Evolutionary conservation across 2,329 filamentous ascomycete genomes (phyloP), one percentile per base, ranked within the genome.

Genomic region (Ramularia collo-cygni): DNA sequence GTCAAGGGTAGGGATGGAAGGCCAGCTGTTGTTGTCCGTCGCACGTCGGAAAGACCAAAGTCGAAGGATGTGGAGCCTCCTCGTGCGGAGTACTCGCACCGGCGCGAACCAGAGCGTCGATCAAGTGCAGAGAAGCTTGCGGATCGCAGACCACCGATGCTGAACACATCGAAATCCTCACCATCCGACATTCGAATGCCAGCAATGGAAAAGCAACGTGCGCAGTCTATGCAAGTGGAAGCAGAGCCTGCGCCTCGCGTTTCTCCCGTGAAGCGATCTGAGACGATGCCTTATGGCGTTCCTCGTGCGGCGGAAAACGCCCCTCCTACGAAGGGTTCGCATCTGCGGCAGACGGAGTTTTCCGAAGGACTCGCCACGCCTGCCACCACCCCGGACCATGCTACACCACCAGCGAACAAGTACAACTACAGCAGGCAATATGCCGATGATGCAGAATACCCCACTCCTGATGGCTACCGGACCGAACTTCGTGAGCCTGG

Each of bases 241-340:
- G 43, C 14, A 19, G 42, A 48, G 9, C 19, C 55, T 15, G 43
- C 51, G 17, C 59, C 59, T 6, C 53, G 54, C 12, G 58, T 60
- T 35, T 60, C 59, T 38, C 58, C 58, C 3, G 55, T 69, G 31
- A 60, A 54, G 35, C 66, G 68, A 42, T 58, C 66, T 18, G 60
- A 69, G 35, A 70, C 65, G 1, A 68, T 67, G 67, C 67, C 59
- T 10, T 42, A 45, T 21, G 21, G 24, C 37, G 37, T 27, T 13
- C 16, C 40, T 14, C 39, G 42, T 8, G 41, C 46, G 8, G 24
- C 34, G 8, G 51, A 52, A 17, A 46, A 43, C 13, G 32, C 43
- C 17, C 34, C 42, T 16, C 48, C 50, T 2, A 37, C 38, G 18
- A 56, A 50, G 31, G 37, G 43, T 19, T 54, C 57, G 9, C 38